Base-by-base conservation (phyloP, 495 filamentous ascomycete genomes). In the Apodospora peruviana region DNA sequence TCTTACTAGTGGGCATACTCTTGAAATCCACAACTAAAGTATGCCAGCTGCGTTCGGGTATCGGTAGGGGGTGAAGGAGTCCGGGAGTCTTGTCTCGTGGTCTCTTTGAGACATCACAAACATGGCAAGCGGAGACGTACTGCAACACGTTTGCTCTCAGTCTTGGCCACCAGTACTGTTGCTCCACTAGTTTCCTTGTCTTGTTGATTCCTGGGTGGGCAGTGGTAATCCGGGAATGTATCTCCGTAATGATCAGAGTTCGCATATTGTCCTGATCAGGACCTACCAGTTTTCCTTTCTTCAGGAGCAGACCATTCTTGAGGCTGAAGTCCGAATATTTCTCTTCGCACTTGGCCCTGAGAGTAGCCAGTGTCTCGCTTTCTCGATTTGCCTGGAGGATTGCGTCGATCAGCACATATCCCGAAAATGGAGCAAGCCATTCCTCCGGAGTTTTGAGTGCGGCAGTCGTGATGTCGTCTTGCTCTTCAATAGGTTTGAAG, bases 11-110 rank as follows among this genome's bases (percentile, higher is more conserved):
- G 0, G 23, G 50, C 24, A 46, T 45, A 14, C 41, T 40, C 16
- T 52, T 52, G 18, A 52, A 52, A 18, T 52, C 24, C 3, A 52
- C 23, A 3, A 47, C 43, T 0, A 46, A 14, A 9, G 11, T 17
- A 5, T 23, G 4, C 43, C 36, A 52, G 16, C 7, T 4, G n/a
- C 35, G 20, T 22, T 19, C 12, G 2, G 35, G 18, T 2, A 24
- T 11, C 2, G 34, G 17, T 16, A 52, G 40, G n/a, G 35, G 50
- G 8, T 52, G 9, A 36, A 52, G 18, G 0, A 46, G n/a, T 5
- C 43, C 43, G 1, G 23, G 42, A 0, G 37, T 52, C 36, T 52
- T 47, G 10, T 42, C 43, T 22, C 35, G 12, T 16, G 43, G 43
- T 12, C 5, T 1, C 12, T 52, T 52, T 7, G 35, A n/a, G n/a